Evolutionary conservation across 495 filamentous ascomycete genomes (phyloP).

Genomic region (Margaritispora aquatica): DNA sequence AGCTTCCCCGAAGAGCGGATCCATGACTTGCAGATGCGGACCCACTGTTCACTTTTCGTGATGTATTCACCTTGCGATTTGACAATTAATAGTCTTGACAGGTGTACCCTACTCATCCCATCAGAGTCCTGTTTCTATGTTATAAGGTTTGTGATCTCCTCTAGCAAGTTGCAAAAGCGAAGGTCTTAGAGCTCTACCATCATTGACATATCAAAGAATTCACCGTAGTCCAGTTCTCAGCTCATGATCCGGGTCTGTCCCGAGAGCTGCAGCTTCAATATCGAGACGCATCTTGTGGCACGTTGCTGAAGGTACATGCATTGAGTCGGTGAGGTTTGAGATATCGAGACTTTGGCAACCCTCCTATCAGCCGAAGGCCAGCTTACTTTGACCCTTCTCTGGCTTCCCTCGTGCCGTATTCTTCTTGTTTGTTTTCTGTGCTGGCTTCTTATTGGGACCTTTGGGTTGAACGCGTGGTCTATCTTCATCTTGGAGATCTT

Average conservation of each 20-base stretch:
- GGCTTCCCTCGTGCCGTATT: constrained; percentile 36
- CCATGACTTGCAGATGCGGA: constrained; percentile 6
- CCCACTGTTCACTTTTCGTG: neutral
- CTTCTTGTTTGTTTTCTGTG: constrained; percentile 20
- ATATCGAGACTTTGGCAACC: neutral
- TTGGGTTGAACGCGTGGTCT: constrained; percentile 24
- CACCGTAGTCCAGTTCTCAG: constrained; percentile 4
- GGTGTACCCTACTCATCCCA: neutral
- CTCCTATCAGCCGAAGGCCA: constrained; percentile 57
- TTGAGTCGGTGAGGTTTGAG: neutral
- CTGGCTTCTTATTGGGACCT: constrained; percentile 26
- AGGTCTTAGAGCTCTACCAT: neutral
- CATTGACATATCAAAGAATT: neutral
- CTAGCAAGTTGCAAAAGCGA: neutral
- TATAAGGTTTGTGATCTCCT: neutral
- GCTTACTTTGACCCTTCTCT: constrained; percentile 71
- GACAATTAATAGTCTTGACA: neutral
- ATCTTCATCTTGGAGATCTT: constrained; percentile 66
- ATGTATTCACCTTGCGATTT: neutral
- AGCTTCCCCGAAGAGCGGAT: neutral
- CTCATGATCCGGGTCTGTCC: constrained; percentile 14
- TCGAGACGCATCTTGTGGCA: constrained; percentile 20
- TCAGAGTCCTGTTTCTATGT: neutral
- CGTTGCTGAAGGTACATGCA: constrained; percentile 11
- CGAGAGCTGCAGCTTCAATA: neutral